A percentile compares a stretch with the other conserved stretches of the same genome.
Evolutionary conservation across 257 asterid genomes (phyloP).

Genomic region (Solanum pimpinellifolium): DNA sequence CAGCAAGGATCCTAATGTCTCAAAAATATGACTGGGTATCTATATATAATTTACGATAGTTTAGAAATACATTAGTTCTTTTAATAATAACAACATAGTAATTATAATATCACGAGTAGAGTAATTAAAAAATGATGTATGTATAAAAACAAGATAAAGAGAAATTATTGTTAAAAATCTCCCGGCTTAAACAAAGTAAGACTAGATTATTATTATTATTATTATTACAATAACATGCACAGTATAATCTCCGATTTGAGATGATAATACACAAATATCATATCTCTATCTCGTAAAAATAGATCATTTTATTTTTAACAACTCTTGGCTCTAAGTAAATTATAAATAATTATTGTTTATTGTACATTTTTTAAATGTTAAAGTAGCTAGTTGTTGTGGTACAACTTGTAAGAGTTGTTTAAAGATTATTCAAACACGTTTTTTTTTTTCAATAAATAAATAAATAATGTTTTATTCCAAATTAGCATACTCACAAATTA

Average conservation of each 20-base stretch:
- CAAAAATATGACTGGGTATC: too few species aligned
- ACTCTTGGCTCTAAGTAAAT: background rate
- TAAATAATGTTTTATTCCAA: background rate
- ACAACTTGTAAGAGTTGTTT: background rate
- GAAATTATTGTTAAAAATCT: too few species aligned
- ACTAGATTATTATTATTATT: too few species aligned
- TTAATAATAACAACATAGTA: background rate
- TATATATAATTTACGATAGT: too few species aligned
- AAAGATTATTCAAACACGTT: background rate
- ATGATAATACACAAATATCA: background rate
- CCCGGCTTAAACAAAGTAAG: background rate
- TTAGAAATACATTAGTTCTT: too few species aligned
- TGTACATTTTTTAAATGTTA: background rate
- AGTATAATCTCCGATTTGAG: background rate
- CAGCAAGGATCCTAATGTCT: too few species aligned
- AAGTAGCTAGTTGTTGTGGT: background rate
- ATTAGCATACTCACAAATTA: background rate
- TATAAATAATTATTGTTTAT: background rate
- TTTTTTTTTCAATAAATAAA: background rate
- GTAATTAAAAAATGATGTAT: background rate
- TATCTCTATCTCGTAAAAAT: background rate
- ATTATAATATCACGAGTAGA: background rate
- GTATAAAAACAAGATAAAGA: background rate
- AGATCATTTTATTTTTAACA: background rate
- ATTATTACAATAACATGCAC: background rate